These are phyloP conservation scores for Bruguiera sexangula DNA, from an alignment of 345 rosid species.

Conservation along the genomic window DNA sequence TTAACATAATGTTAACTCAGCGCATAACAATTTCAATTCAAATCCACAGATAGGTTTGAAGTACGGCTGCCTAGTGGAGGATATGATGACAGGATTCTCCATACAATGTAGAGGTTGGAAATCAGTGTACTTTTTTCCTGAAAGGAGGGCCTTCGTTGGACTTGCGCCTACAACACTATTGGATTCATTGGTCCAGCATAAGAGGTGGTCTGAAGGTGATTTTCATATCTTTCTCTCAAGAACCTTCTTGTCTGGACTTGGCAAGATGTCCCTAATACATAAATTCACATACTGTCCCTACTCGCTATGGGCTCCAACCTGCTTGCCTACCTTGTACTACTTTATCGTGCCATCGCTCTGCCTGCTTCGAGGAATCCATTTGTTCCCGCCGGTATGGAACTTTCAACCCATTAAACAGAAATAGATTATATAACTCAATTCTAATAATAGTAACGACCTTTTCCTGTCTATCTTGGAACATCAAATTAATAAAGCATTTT, in stretches of 20 bases:
- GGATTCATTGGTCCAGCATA: background rate
- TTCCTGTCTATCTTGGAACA: background rate
- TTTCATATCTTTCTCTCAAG: background rate
- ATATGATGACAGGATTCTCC: background rate
- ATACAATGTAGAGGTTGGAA: conserved; percentile 4
- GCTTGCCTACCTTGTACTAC: conserved; percentile 1
- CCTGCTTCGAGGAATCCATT: background rate
- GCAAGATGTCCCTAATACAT: background rate
- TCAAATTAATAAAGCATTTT: background rate
- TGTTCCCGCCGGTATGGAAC: background rate
- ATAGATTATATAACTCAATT: too few species aligned
- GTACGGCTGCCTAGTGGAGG: background rate
- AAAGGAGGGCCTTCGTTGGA: background rate
- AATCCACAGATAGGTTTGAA: background rate
- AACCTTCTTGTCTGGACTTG: background rate
- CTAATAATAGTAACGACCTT: too few species aligned
- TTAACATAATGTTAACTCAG: background rate
- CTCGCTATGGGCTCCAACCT: conserved; percentile 2
- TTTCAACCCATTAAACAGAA: background rate
- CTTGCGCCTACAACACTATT: background rate
- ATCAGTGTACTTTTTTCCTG: background rate
- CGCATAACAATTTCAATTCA: background rate
- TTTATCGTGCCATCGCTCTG: background rate
- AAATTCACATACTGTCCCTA: background rate
- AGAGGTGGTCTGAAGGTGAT: background rate